phyloP scores from a whole-genome alignment of 2,329 filamentous ascomycete genomes.

The Huntiella abstrusa region DNA sequence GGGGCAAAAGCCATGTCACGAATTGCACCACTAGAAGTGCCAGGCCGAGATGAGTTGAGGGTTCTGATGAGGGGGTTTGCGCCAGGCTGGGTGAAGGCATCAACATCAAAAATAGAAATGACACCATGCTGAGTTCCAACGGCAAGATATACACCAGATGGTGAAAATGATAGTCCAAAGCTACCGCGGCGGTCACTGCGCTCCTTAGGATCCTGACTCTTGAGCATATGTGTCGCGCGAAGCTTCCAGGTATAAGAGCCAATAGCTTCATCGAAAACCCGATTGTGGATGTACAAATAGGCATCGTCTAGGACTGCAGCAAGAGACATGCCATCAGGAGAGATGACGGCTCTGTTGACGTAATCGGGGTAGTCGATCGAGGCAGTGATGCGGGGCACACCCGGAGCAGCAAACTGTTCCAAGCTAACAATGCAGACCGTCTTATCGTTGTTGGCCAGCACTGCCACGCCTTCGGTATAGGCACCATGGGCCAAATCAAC shows the following conservation, averaged over 20 bases:
- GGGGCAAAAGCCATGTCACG: conserved; percentile 86
- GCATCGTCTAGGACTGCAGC: conserved; percentile 77
- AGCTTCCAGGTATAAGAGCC: conserved; percentile 30
- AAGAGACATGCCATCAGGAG: conserved; percentile 65
- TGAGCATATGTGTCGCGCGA: conserved; percentile 34
- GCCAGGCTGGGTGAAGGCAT: conserved; percentile 24
- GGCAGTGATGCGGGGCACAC: conserved; percentile 39
- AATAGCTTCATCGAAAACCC: conserved; percentile 17
- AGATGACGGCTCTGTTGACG: conserved; percentile 89
- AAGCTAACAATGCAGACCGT: conserved; percentile 73
- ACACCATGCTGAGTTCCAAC: conserved; percentile 65
- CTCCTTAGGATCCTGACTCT: conserved; percentile 37
- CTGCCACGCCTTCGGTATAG: conserved; percentile 39
- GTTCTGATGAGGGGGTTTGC: conserved; percentile 49
- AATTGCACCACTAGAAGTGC: conserved; percentile 56
- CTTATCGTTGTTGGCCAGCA: conserved; percentile 80
- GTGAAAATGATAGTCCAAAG: conserved; percentile 62
- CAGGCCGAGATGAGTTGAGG: conserved; percentile 60
- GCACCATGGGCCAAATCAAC: conserved; percentile 15
- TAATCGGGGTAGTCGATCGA: conserved; percentile 59
- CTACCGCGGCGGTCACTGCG: conserved; percentile 42
- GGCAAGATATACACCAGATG: conserved; percentile 50
- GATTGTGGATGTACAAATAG: conserved; percentile 64
- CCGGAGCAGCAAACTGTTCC: conserved; percentile 31
- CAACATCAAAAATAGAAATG: conserved; percentile 54